phyloP scores from a whole-genome alignment of 352 stramenopile species.

The Plasmopara viticola region DNA sequence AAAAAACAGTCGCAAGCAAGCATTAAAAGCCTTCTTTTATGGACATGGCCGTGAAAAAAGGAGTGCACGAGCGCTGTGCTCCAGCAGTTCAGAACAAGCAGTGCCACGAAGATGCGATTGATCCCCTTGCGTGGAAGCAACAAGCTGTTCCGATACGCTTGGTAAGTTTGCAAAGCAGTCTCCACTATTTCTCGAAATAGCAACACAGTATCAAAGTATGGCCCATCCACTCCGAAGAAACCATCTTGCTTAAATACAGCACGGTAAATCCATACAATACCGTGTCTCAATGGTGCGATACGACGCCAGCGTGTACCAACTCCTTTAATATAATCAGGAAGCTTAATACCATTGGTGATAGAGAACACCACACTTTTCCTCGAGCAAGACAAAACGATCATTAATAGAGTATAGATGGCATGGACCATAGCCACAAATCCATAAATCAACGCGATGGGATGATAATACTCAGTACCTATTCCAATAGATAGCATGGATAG shows the following conservation, averaged over 20 bases:
- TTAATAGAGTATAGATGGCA: constrained; percentile 18
- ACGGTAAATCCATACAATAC: constrained; percentile 13
- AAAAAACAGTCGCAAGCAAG: constrained; percentile 34
- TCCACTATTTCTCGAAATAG: constrained; percentile 26
- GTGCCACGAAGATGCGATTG: constrained; percentile 20
- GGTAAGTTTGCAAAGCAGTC: constrained; percentile 23
- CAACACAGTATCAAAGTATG: constrained; percentile 26
- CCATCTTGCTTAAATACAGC: constrained; percentile 22
- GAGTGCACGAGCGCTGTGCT: constrained; percentile 26
- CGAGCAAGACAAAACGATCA: constrained; percentile 15
- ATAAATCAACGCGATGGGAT: constrained; percentile 9
- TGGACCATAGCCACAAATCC: constrained; percentile 14
- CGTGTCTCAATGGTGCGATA: constrained; percentile 7
- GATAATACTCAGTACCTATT: constrained; percentile 17
- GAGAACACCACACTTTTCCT: constrained; percentile 22
- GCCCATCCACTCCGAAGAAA: constrained; percentile 23
- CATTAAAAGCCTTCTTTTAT: constrained; percentile 15
- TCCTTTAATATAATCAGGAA: neutral
- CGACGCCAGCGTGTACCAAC: constrained; percentile 2
- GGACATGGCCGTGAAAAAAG: constrained; percentile 11
- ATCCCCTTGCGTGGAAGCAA: constrained; percentile 15
- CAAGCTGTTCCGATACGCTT: constrained; percentile 28
- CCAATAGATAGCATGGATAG: constrained; percentile 23
- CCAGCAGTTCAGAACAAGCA: constrained; percentile 36
- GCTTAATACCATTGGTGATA: constrained; percentile 19